Evolutionary conservation across 352 stramenopile genomes (phyloP).

Genomic region (Phytophthora pinifolia): DNA sequence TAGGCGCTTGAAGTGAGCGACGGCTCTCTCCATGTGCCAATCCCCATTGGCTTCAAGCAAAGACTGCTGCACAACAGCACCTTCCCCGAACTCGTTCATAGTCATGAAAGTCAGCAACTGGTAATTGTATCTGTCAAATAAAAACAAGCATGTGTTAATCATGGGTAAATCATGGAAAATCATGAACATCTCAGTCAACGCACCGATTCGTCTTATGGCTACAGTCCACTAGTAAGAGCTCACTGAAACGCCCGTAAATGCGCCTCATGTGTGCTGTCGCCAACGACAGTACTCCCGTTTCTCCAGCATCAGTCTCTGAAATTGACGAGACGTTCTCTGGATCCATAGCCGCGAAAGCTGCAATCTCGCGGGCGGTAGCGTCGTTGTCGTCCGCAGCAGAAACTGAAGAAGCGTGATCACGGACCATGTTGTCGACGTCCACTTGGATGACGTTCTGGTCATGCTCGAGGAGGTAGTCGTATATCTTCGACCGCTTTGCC

Average conservation of each 20-base stretch:
- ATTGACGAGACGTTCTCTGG: background rate
- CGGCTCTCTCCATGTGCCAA: no score
- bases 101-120: constrained; percentile 17
- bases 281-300: constrained; percentile 15
- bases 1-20: no score
- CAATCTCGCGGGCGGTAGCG: constrained; percentile 1
- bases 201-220: constrained; percentile 21
- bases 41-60: no score
- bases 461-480: constrained; percentile 17
- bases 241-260: constrained; percentile 13
- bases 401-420: background rate
- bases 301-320: background rate
- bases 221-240: constrained; percentile 15
- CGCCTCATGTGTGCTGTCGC: constrained; percentile 4
- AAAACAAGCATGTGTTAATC: background rate
- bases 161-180: background rate
- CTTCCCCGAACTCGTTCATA: no score
- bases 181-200: background rate
- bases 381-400: constrained; percentile 3
- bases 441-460: constrained; percentile 26
- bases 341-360: background rate
- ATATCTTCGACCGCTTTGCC: constrained; percentile 5
- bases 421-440: constrained; percentile 20
- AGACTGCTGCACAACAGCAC: no score
- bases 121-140: constrained; percentile 22